Evolutionary conservation across 805 yeast genomes (phyloP).

Genomic region (Ogataea angusta): DNA sequence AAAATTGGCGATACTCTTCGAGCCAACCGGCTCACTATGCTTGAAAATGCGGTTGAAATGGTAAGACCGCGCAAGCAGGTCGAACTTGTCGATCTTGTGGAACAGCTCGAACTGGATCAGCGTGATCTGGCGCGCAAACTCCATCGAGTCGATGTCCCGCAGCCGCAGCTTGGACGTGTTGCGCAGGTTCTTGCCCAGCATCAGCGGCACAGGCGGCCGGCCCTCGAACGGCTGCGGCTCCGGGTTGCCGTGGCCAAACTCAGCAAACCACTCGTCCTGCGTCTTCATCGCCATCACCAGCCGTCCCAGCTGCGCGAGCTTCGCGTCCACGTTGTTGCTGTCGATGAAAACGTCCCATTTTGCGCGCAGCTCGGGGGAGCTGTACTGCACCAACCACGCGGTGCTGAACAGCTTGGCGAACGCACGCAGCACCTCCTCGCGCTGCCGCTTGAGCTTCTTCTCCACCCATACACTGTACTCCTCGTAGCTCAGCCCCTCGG

Average conservation of each 20-base stretch:
- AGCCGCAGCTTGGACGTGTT: conserved; percentile 43
- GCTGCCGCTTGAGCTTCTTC: conserved; percentile 64
- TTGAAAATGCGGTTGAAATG: conserved; percentile 44
- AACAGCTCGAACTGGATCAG: conserved; percentile 71
- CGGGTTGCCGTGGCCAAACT: conserved; percentile 21
- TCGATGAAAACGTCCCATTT: conserved; percentile 26
- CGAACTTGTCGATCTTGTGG: conserved; percentile 63
- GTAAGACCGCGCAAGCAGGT: conserved; percentile 77
- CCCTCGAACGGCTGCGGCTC: conserved; percentile 10
- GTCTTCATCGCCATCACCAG: conserved; percentile 20
- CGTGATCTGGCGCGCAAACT: conserved; percentile 81
- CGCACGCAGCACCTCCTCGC: conserved; percentile 60
- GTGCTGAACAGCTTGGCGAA: conserved; percentile 64
- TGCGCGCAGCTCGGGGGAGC: conserved; percentile 40
- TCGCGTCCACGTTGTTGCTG: conserved; percentile 14
- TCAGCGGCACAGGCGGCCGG: conserved; percentile 22
- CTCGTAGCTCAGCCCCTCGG: conserved; percentile 81
- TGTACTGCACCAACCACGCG: conserved; percentile 66
- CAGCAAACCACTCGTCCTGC: conserved; percentile 27
- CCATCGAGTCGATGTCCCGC: conserved; percentile 67
- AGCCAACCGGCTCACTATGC: conserved; percentile 18
- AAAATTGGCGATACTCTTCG: conserved; percentile 52
- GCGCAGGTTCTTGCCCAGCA: conserved; percentile 18
- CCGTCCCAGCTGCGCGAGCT: conserved; percentile 20
- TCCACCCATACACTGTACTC: conserved; percentile 77